Conservation (phyloP, 257 asterid genomes). For the Rubia yunnanensis region DNA sequence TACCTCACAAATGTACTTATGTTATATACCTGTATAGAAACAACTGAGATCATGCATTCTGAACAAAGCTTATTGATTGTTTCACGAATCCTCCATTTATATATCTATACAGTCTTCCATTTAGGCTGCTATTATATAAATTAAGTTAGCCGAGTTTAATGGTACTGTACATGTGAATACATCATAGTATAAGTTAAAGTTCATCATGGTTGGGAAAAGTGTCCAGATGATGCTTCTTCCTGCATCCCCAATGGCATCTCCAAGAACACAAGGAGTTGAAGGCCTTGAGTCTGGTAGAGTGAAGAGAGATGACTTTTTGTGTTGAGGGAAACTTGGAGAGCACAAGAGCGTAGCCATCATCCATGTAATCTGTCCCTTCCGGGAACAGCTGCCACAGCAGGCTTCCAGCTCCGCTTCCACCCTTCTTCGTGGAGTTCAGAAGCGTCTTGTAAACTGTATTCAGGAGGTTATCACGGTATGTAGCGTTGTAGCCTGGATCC, state of each 20-base stretch:
- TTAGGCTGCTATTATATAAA: neutral
- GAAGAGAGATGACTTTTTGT: constrained; percentile 44
- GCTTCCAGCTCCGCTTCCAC: constrained; percentile 75
- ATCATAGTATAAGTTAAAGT: constrained; percentile 22
- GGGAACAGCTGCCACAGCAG: constrained; percentile 93
- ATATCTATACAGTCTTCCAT: neutral
- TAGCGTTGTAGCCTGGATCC: constrained; percentile 60
- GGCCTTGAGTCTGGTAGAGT: constrained; percentile 45
- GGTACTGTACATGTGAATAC: neutral
- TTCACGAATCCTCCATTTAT: neutral
- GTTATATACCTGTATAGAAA: neutral
- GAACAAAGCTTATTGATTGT: neutral
- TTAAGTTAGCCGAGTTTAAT: neutral
- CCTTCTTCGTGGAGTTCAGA: constrained; percentile 59
- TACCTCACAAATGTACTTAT: neutral
- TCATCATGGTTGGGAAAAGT: constrained; percentile 37
- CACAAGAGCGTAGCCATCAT: constrained; percentile 81
- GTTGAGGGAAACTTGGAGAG: constrained; percentile 58
- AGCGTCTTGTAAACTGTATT: constrained; percentile 46
- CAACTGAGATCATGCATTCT: neutral
- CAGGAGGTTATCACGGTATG: constrained; percentile 48
- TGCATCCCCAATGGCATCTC: constrained; percentile 87
- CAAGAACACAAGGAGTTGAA: constrained; percentile 63
- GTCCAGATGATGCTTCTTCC: constrained; percentile 44
- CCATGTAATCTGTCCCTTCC: constrained; percentile 84